Conservation (phyloP, 2,329 filamentous ascomycete genomes). For the Orbilia quercus region DNA sequence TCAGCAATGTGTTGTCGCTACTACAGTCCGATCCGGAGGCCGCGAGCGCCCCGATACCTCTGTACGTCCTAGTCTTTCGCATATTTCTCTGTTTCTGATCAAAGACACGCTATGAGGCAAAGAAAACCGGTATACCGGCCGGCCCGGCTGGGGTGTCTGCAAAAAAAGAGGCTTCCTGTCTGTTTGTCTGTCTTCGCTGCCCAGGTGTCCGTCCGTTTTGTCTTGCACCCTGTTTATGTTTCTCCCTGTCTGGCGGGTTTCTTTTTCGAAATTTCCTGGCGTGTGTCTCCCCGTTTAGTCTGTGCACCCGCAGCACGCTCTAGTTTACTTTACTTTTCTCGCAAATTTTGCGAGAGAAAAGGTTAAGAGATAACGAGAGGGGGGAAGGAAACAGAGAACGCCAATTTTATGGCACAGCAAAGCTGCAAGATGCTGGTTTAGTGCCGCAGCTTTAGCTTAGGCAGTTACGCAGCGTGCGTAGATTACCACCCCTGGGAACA, state of each 20-base stretch:
- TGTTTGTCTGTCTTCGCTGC: too few relatives aligned
- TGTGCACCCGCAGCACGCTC: too few relatives aligned
- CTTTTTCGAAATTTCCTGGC: too few relatives aligned
- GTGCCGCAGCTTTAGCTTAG: constrained; percentile 42
- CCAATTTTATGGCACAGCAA: constrained; percentile 33
- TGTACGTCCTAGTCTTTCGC: constrained; percentile 62
- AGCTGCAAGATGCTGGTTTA: constrained; percentile 6
- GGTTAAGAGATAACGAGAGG: too few relatives aligned
- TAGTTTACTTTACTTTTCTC: constrained; percentile 11
- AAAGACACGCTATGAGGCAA: too few relatives aligned
- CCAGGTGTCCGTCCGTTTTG: background rate
- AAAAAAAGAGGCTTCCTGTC: too few relatives aligned
- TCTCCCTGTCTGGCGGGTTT: constrained; percentile 7
- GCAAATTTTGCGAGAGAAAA: constrained; percentile 2
- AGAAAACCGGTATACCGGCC: constrained; percentile 5
- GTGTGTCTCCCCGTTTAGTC: too few relatives aligned
- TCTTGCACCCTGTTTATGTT: constrained; percentile 31
- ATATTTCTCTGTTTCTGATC: constrained; percentile 5
- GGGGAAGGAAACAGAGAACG: constrained; percentile 1
- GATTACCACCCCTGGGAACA: background rate
- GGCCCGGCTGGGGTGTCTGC: constrained; percentile 10
- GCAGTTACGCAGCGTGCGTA: constrained; percentile 38
- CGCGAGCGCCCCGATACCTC: constrained; percentile 81
- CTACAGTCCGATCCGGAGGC: constrained; percentile 81
- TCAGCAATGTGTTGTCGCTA: constrained; percentile 82